phyloP scores from a whole-genome alignment of 2,329 filamentous ascomycete species.

The Juglanconis juglandina region DNA sequence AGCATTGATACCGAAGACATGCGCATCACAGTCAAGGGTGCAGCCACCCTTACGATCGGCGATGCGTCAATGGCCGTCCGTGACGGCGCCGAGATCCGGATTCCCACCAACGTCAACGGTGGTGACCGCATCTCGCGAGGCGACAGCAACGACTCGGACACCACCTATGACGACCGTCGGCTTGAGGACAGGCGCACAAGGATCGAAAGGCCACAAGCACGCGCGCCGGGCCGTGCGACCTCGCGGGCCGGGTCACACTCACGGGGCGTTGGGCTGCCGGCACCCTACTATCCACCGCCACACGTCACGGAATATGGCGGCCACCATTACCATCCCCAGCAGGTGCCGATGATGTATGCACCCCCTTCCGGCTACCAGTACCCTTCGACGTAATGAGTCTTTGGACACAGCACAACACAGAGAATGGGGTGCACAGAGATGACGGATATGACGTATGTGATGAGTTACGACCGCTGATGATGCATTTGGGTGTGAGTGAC shows the following conservation, averaged over 20 bases:
- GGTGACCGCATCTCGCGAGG: constrained; percentile 36
- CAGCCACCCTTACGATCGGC: constrained; percentile 53
- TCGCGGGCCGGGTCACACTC: constrained; percentile 49
- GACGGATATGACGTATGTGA: constrained; percentile 3
- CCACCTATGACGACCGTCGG: constrained; percentile 44
- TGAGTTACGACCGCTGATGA: constrained; percentile 4
- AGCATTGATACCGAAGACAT: constrained; percentile 53
- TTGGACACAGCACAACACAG: background rate
- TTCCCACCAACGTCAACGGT: constrained; percentile 38
- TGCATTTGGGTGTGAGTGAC: background rate
- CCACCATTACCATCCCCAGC: background rate
- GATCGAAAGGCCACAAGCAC: constrained; percentile 42
- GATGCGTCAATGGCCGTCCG: constrained; percentile 56
- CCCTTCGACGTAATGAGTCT: background rate
- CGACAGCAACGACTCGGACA: constrained; percentile 41
- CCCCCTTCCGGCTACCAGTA: constrained; percentile 17
- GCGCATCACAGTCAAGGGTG: constrained; percentile 58
- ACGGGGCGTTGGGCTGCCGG: constrained; percentile 19
- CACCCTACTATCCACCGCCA: background rate
- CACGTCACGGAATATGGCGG: constrained; percentile 8
- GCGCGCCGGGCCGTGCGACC: constrained; percentile 36
- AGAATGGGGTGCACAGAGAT: background rate
- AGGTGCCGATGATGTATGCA: constrained; percentile 9
- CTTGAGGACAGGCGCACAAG: constrained; percentile 39
- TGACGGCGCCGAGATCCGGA: constrained; percentile 59